Conservation (phyloP, 164 flowering plant genomes). For the Kalanchoe fedtschenkoi region DNA sequence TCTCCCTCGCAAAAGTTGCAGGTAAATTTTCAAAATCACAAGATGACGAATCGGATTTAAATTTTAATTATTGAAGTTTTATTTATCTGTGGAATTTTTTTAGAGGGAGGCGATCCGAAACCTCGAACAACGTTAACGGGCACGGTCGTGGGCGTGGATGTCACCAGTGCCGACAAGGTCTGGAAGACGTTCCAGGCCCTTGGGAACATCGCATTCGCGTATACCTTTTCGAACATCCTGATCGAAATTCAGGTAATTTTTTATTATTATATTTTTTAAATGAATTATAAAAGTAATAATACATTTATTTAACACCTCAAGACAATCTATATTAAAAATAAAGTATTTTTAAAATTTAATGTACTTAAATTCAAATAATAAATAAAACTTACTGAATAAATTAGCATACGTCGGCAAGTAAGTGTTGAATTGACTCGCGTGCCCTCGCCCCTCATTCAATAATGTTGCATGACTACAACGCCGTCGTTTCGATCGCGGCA, state of each 20-base stretch:
- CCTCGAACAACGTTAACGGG: conserved; percentile 27
- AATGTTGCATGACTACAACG: not conserved
- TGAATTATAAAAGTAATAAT: not conserved
- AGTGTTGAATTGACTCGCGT: not conserved
- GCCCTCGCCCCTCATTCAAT: not conserved
- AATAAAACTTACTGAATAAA: not conserved
- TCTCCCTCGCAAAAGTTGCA: conserved; percentile 18
- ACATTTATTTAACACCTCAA: not conserved
- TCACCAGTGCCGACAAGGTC: conserved; percentile 25
- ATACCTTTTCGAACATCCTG: conserved; percentile 30
- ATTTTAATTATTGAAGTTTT: not conserved
- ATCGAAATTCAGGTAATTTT: conserved; percentile 49
- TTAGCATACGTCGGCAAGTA: not conserved
- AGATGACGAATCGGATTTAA: not conserved
- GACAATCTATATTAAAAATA: not conserved
- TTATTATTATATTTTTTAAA: not conserved
- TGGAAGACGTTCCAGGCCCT: conserved; percentile 44
- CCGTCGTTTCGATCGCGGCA: not conserved
- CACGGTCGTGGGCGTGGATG: conserved; percentile 17
- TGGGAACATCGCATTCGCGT: conserved; percentile 51
- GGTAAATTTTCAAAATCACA: conserved; percentile 13
- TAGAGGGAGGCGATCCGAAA: conserved; percentile 23
- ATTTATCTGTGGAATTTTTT: not conserved
- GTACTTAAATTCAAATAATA: not conserved
- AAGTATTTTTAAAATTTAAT: not conserved